Evolutionary conservation across 2,329 filamentous ascomycete species (phyloP), one percentile per base, ranked within the genome.

Genomic region (Byssoonygena ceratinophila): DNA sequence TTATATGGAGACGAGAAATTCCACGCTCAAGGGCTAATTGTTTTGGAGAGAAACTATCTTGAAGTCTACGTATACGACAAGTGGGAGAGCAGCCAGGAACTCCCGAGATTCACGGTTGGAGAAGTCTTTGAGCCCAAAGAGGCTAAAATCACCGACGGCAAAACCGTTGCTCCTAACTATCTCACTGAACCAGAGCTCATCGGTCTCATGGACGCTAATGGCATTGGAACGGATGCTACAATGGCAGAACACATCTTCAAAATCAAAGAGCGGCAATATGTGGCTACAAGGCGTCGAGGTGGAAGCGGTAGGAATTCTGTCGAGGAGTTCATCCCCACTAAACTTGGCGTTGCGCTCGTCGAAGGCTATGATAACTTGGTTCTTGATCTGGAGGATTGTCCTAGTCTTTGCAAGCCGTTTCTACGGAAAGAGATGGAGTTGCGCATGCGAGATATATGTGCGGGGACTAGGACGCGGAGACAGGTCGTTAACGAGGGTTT

Each of bases 211-310:
- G 92, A 98, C 71, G 90, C 88, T 41, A 98, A 98, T 65, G 92
- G 92, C 1, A 98, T 98, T 58, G 92, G 92, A 11, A 98, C 92
- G 8, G 92, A 98, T 71, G 92, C 92, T 5, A 98, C 92, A 1
- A 98, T 98, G 92, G 92, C 92, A 0, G 92, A 98, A 62, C 92
- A 98, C 65, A 98, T 98, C 62, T 82, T 87, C 54, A 98, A 91
- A 69, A 94, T 98, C 61, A 89, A 97, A 68, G 81, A 90, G 54
- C 77, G 92, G 55, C 78, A 90, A 60, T 98, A 98, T 63, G 91
- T 89, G 46, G 80, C 82, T 53, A 83, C 85, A 64, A 64, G 80
- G 70, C 64, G 76, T 63, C 76, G 73, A 46, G 72, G 72, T 22
- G 60, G 64, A 51, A 66, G 66, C 51, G 71, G 72, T 34, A 69